These are phyloP conservation scores for Nicotiana benthamiana DNA, from an alignment of 257 asterid genomes.

Conservation along the genomic window DNA sequence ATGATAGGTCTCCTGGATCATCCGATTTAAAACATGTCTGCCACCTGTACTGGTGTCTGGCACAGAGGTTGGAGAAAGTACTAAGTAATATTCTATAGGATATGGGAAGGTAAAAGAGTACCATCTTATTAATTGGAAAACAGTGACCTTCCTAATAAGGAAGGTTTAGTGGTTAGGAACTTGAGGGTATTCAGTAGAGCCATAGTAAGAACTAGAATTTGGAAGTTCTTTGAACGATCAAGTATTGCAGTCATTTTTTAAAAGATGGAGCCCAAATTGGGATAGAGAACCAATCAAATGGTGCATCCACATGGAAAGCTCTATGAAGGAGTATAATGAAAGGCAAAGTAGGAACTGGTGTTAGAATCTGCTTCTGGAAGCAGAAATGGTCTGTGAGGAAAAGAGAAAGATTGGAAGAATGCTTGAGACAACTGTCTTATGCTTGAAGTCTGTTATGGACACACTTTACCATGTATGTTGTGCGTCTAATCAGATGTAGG, in stretches of 20 bases:
- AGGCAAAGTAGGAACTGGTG: not conserved
- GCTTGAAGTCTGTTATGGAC: not conserved
- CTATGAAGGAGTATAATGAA: not conserved
- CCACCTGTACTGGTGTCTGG: not conserved
- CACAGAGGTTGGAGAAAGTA: not conserved
- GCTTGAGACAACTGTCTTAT: not conserved
- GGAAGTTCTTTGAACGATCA: not conserved
- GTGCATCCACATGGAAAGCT: not conserved
- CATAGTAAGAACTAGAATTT: not conserved
- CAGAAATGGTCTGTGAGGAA: not conserved
- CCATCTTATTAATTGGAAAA: not conserved
- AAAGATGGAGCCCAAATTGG: not conserved
- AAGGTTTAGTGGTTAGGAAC: not conserved
- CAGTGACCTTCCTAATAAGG: not conserved
- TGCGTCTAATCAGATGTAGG: not conserved
- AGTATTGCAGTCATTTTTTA: not conserved
- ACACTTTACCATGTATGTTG: not conserved
- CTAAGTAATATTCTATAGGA: not conserved
- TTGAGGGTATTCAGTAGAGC: not conserved
- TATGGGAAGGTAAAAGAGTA: not conserved
- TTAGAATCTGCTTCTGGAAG: not conserved
- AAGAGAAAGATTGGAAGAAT: not conserved
- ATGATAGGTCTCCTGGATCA: not conserved
- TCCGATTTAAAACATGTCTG: not conserved
- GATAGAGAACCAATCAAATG: not conserved